Percentiles rank a stretch among this genome's conserved stretches.
Evolutionary conservation across 768 basidiomycete genomes (phyloP).

Genomic region (Clitopilus passeckerianus): DNA sequence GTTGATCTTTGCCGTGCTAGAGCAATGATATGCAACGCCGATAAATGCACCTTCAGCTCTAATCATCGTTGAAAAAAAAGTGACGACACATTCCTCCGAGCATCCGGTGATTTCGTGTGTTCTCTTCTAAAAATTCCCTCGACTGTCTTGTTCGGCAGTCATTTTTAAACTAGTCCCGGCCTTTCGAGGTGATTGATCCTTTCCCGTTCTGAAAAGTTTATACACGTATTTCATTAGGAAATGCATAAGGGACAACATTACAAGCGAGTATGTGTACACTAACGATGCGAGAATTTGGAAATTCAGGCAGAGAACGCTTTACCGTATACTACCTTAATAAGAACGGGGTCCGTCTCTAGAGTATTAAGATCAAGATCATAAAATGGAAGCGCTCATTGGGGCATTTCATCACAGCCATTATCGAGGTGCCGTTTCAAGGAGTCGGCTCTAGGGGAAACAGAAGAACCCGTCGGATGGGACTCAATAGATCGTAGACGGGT

Average conservation of each 20-base stretch:
- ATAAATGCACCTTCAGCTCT: background rate
- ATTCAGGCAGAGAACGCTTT: background rate
- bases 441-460: slow-evolving; percentile 16
- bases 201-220: background rate
- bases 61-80: background rate
- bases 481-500: background rate
- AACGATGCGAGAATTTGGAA: background rate
- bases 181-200: background rate
- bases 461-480: slow-evolving; percentile 6
- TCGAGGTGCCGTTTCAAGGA: slow-evolving; percentile 81
- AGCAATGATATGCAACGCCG: background rate
- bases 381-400: slow-evolving; percentile 8
- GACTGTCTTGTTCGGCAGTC: background rate
- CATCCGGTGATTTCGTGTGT: background rate
- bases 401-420: slow-evolving; percentile 46
- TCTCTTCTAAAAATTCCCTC: background rate
- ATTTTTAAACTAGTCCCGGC: background rate
- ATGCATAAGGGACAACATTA: background rate
- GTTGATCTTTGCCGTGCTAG: background rate
- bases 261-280: background rate
- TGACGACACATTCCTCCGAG: background rate
- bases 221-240: background rate
- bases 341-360: background rate
- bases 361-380: background rate
- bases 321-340: background rate